Percentiles rank a stretch among this genome's conserved stretches.
Evolutionary conservation across 139 green algal genomes (phyloP).

Genomic region (Coelastrella sp.): DNA sequence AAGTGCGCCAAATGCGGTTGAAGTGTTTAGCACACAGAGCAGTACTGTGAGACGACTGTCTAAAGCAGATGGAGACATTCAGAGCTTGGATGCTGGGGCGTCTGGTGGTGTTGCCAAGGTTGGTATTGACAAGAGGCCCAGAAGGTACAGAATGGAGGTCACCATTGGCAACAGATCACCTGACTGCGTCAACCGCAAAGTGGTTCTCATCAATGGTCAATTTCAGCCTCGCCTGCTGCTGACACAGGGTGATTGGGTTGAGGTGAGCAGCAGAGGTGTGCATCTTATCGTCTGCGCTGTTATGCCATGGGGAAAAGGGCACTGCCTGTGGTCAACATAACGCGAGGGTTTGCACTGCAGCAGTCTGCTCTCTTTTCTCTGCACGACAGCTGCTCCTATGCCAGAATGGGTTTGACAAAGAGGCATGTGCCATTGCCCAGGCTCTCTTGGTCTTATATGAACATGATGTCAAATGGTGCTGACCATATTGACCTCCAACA

Average conservation of each 20-base stretch:
- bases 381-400: too few relatives aligned
- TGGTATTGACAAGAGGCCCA: too few relatives aligned
- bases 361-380: neutral
- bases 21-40: too few relatives aligned
- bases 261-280: neutral
- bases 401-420: too few relatives aligned
- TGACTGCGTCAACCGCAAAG: conserved; percentile 10
- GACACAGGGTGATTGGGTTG: conserved; percentile 20
- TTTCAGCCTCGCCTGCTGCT: conserved; percentile 21
- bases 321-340: too few relatives aligned
- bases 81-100: too few relatives aligned
- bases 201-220: conserved; percentile 30
- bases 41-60: too few relatives aligned
- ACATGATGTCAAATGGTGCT: neutral
- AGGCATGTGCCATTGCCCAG: too few relatives aligned
- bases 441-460: neutral
- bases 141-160: neutral
- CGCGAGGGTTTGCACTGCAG: neutral
- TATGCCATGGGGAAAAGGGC: neutral
- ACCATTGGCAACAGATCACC: conserved; percentile 12
- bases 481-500: neutral
- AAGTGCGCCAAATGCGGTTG: too few relatives aligned
- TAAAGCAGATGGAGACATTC: too few relatives aligned
- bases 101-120: too few relatives aligned
- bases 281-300: neutral